Evolutionary conservation across 2,329 filamentous ascomycete species (phyloP).

Genomic region (Botryosphaeria dothidea): DNA sequence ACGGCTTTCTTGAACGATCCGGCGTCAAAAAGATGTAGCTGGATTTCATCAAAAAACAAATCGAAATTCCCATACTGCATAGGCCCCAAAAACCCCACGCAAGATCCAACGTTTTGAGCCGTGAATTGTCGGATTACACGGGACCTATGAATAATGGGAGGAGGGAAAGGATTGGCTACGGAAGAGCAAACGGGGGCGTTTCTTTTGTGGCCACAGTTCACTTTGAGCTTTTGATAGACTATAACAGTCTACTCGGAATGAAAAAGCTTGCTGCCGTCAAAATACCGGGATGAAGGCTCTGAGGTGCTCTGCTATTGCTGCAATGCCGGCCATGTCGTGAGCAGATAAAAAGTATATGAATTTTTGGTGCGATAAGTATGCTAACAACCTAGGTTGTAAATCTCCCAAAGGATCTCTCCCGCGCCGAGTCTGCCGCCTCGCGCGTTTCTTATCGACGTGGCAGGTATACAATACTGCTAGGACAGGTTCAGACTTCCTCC

Average conservation of each 20-base stretch:
- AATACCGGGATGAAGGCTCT: neutral
- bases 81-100: slow-evolving; percentile 11
- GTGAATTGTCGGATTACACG: slow-evolving; percentile 16
- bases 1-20: slow-evolving; percentile 20
- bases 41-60: slow-evolving; percentile 16
- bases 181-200: slow-evolving; percentile 5
- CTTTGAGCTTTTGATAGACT: slow-evolving; percentile 17
- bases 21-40: slow-evolving; percentile 21
- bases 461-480: too few species aligned
- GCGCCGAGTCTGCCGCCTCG: too few species aligned
- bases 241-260: slow-evolving; percentile 17
- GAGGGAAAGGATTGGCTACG: neutral
- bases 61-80: slow-evolving; percentile 20
- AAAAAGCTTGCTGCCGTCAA: slow-evolving; percentile 18
- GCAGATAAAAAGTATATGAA: too few species aligned
- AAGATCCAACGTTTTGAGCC: slow-evolving; percentile 8
- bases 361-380: too few species aligned
- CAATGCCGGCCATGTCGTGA: too few species aligned
- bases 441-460: too few species aligned
- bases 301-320: neutral
- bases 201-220: slow-evolving; percentile 6
- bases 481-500: too few species aligned
- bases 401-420: too few species aligned
- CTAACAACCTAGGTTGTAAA: too few species aligned
- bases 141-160: slow-evolving; percentile 14